Base-by-base conservation (phyloP, 169 alveolate genomes). In the Prorocentrum cordatum region DNA sequence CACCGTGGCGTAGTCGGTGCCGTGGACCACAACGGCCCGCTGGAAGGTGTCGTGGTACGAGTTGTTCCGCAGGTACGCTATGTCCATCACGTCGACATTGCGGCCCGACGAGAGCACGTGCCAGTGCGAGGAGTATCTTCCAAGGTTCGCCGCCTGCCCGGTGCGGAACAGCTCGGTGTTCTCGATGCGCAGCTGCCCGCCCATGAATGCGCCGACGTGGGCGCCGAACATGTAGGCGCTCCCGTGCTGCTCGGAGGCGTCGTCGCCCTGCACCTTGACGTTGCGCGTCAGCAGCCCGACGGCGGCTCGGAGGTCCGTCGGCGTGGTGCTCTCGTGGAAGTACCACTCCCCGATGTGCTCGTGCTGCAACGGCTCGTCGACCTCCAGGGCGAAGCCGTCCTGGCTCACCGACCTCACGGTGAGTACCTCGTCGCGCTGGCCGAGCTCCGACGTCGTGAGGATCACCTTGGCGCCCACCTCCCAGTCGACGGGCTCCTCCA, bases 21-120 rank as follows among this genome's bases (percentile, higher is more conserved):
- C 59, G 47, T 80, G 89, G 54, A 80, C 89, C 50, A 80, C 89
- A 64, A 80, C 89, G 1, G 89, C 89, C 5, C 89, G 79, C 89
- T 80, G 89, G 89, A 80, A 80, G 27, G 89, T 80, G 26, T 62
- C 54, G 50, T 80, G 89, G 79, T 80, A 80, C 67, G 77, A 59
- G 89, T 80, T 80, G 79, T 80, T 80, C 27, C 89, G 89, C 36
- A 80, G 35, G 67, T 38, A 80, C 32, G 68, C 68, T 18, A 45
- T 42, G 54, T 42, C 54, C 54, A 42, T 42, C n/a, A 42, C 54
- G 16, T 42, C 54, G 16, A 42, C 54, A 42, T 42, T 42, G 54
- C 54, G 54, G 9, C 54, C 54, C 9, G 54, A 12, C 9, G 54
- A 9, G 16, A 42, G 54, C 54, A 42, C 54, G 54, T 42, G 54